Base-by-base conservation (phyloP, 176 grass and related monocot genomes). In the Puccinellia tenuiflora region DNA sequence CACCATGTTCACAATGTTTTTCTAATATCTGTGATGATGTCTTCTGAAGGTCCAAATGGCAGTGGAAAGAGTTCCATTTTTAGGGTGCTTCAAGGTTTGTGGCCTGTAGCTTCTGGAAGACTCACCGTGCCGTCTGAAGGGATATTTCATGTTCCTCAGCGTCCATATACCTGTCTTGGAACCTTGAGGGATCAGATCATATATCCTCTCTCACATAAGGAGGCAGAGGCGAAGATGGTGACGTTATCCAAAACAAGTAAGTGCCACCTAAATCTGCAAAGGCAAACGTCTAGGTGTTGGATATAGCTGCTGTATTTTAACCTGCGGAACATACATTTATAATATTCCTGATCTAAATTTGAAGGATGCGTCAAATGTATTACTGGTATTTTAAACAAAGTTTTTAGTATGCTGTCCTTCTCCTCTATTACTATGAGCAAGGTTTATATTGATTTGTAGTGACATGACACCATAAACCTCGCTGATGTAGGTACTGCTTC, bases 31-130 rank as follows among this genome's bases (percentile, higher is more conserved):
- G 2, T 66, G 12, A 29, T 90, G 68, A 15, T 72, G 51, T 84
- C 30, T 48, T 33, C 33, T 81, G 65, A 89, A 98, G 93, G 96
- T 87, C 96, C 96, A 77, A 98, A 98, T 87, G 96, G 96, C 40
- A 98, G 96, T 18, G 96, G 96, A 24, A 98, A 98, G 85, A 98
- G 96, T 90, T 93, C 96, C 16, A 92, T 98, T 87, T 98, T 98
- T 78, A 98, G 96, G 90, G 91, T 90, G 34, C 92, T 98, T 68
- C 80, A 81, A 90, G 91, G 88, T 70, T 82, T 98, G 65, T 98
- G 96, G 96, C 96, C 96, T 46, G 87, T 93, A 74, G 81, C 82
- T 66, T 92, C 93, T 75, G 96, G 96, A 68, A 86, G 83, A 67
- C 89, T 95, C 46, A 59, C 83, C 22, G 90, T 93, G 68, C 96